Percentiles rank a stretch among this genome's conserved stretches.
These are phyloP conservation scores for Trypanosoma mega DNA, from an alignment of 208 protist genomes.

Conservation along the genomic window DNA sequence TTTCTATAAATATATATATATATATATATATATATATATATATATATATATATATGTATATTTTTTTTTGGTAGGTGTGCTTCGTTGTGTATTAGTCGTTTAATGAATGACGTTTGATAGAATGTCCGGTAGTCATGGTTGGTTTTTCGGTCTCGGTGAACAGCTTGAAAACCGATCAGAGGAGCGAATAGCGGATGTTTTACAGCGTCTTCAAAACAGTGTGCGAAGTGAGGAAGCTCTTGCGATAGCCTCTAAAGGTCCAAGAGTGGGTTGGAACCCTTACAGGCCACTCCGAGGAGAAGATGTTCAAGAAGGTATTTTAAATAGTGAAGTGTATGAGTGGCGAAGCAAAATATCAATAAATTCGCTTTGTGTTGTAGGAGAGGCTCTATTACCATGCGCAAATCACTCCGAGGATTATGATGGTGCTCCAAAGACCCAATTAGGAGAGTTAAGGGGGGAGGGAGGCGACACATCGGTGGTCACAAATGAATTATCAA, in stretches of 20 bases:
- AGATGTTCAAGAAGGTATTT: conserved; percentile 47
- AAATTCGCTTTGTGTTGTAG: conserved; percentile 47
- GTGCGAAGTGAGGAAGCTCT: conserved; percentile 47
- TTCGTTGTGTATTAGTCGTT: background rate
- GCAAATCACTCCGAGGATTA: too few relatives aligned
- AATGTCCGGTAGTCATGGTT: background rate
- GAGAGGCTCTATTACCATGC: conserved; percentile 15
- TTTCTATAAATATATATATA: too few relatives aligned
- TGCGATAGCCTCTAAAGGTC: conserved; percentile 33
- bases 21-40: too few relatives aligned
- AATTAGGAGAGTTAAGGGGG: background rate
- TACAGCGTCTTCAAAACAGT: conserved; percentile 38
- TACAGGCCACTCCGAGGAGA: conserved; percentile 66
- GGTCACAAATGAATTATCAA: conserved; percentile 6
- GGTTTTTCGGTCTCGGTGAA: conserved; percentile 41
- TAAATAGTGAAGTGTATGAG: conserved; percentile 75
- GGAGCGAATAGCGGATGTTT: conserved; percentile 39
- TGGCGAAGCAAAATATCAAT: conserved; percentile 41
- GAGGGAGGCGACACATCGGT: background rate
- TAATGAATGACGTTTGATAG: conserved; percentile 30
- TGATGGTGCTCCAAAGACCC: too few relatives aligned
- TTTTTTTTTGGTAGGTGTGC: background rate
- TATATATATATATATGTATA: too few relatives aligned
- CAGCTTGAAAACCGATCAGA: conserved; percentile 45
- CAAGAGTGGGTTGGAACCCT: conserved; percentile 66